These are phyloP conservation scores for Globisporangium emineosum DNA, from an alignment of 352 stramenopile genomes.

Conservation along the genomic window DNA sequence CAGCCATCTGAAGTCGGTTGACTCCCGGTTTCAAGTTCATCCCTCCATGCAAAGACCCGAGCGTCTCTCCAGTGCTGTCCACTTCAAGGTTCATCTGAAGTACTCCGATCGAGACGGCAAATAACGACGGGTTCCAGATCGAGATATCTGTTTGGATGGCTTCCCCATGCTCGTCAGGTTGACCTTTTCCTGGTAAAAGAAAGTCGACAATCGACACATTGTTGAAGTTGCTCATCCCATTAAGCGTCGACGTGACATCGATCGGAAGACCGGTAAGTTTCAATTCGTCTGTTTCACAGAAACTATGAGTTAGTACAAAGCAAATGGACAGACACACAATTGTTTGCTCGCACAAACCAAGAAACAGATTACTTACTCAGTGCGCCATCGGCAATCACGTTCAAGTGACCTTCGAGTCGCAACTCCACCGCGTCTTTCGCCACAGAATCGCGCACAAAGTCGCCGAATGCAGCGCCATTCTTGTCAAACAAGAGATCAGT, in stretches of 20 bases:
- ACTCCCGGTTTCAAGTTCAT: slow-evolving; percentile 55
- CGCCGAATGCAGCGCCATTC: slow-evolving; percentile 48
- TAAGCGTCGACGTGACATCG: slow-evolving; percentile 33
- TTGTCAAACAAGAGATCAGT: slow-evolving; percentile 43
- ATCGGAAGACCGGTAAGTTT: slow-evolving; percentile 51
- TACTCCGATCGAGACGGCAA: slow-evolving; percentile 57
- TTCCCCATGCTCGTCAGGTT: slow-evolving; percentile 35
- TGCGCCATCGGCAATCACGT: slow-evolving; percentile 61
- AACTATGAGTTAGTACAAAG: slow-evolving; percentile 6
- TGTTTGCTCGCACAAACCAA: neutral
- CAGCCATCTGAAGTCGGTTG: slow-evolving; percentile 50
- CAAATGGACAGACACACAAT: neutral
- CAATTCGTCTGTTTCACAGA: slow-evolving; percentile 34
- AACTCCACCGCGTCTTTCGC: slow-evolving; percentile 44
- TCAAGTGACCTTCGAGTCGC: slow-evolving; percentile 44
- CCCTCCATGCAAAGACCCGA: slow-evolving; percentile 41
- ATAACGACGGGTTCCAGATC: slow-evolving; percentile 71
- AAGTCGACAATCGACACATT: slow-evolving; percentile 64
- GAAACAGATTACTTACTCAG: slow-evolving; percentile 36
- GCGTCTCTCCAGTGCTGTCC: slow-evolving; percentile 30
- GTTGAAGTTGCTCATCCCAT: slow-evolving; percentile 64
- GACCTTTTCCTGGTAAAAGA: slow-evolving; percentile 43
- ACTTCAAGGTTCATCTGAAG: slow-evolving; percentile 54
- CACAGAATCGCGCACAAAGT: slow-evolving; percentile 68
- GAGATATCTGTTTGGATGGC: slow-evolving; percentile 54